These are phyloP conservation scores for Stachybotrys echinatus DNA, from an alignment of 2,329 filamentous ascomycete species.

Conservation along the genomic window DNA sequence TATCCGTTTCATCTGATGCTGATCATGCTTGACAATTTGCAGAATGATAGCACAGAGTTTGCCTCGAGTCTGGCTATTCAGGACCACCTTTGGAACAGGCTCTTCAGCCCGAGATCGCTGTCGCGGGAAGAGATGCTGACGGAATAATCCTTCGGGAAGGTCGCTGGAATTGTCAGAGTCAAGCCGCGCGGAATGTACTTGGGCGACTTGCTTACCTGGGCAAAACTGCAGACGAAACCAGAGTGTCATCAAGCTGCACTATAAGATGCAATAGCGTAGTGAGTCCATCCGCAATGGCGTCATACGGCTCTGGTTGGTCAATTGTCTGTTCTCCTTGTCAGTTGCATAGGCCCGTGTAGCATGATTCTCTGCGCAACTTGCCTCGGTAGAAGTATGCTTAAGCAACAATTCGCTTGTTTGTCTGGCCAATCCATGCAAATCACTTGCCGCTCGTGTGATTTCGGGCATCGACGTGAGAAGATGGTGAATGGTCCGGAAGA, in stretches of 20 bases:
- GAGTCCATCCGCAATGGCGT: constrained; percentile 22
- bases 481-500: constrained; percentile 34
- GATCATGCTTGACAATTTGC: constrained; percentile 46
- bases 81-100: constrained; percentile 33
- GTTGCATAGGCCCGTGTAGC: constrained; percentile 1
- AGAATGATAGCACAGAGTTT: constrained; percentile 58
- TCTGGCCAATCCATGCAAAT: constrained; percentile 22
- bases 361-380: constrained; percentile 7
- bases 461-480: constrained; percentile 31
- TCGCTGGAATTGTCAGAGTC: constrained; percentile 11
- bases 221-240: constrained; percentile 15
- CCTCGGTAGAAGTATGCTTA: constrained; percentile 34
- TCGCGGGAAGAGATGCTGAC: constrained; percentile 61
- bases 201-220: constrained; percentile 15
- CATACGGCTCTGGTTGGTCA: constrained; percentile 17
- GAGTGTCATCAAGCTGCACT: constrained; percentile 19
- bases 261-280: constrained; percentile 23
- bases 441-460: constrained; percentile 19
- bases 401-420: constrained; percentile 28
- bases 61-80: constrained; percentile 51
- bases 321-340: constrained; percentile 14
- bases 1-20: constrained; percentile 41
- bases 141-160: constrained; percentile 44
- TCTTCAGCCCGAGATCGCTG: constrained; percentile 22
- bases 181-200: not conserved